phyloP scores from a whole-genome alignment of 345 rosid genomes.

The Bruguiera parviflora region DNA sequence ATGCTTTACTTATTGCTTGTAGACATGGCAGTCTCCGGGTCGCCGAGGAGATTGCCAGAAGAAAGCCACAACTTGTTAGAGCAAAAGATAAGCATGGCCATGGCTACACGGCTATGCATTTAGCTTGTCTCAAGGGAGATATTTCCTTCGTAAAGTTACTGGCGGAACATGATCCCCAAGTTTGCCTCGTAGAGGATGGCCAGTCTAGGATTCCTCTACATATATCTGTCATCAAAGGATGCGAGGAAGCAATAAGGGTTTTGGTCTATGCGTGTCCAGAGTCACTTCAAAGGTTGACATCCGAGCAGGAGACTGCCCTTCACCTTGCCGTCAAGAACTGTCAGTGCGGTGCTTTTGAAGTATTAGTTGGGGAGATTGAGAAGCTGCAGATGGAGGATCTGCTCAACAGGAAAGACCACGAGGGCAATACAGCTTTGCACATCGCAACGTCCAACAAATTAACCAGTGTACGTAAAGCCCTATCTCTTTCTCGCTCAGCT shows the following conservation, averaged over 20 bases:
- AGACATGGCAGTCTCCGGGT: not conserved
- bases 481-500: not conserved
- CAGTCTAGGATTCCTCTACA: slow-evolving; percentile 2
- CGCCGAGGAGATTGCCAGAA: not conserved
- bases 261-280: not conserved
- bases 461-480: slow-evolving; percentile 1
- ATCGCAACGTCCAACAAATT: not conserved
- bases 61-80: not conserved
- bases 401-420: not conserved
- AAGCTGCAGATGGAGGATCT: not conserved
- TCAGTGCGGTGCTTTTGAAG: not conserved
- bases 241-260: not conserved
- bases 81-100: not conserved
- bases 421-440: slow-evolving; percentile 15
- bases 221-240: not conserved
- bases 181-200: not conserved
- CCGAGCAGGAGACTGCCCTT: slow-evolving; percentile 2
- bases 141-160: not conserved
- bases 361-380: slow-evolving; percentile 9
- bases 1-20: not conserved
- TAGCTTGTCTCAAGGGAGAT: not conserved
- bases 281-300: not conserved
- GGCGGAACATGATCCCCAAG: not conserved
- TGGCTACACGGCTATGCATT: not conserved
- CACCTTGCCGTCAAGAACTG: slow-evolving; percentile 8